A percentile compares a stretch with the other conserved stretches of the same genome.
phyloP scores from a whole-genome alignment of 257 asterid species.

The Misopates orontium region DNA sequence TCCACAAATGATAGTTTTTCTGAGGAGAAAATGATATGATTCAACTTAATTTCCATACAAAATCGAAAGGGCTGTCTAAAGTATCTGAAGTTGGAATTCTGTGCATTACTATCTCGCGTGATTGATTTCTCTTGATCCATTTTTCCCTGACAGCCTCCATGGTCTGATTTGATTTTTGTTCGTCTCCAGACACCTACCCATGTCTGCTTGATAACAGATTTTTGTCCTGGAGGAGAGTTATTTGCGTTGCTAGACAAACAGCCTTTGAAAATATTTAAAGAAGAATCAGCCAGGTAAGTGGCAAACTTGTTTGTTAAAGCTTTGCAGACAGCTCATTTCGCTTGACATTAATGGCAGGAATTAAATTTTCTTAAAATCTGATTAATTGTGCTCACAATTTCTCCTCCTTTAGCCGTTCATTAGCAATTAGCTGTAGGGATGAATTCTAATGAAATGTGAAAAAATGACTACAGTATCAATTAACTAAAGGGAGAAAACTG shows the following conservation, averaged over 20 bases:
- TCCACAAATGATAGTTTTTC: background rate
- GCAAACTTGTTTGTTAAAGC: conserved; percentile 7
- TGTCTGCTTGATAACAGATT: conserved; percentile 97
- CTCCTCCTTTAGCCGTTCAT: too few species aligned
- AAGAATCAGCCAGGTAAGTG: conserved; percentile 90
- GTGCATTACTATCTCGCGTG: conserved; percentile 11
- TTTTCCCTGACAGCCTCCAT: conserved; percentile 21
- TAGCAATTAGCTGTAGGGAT: too few species aligned
- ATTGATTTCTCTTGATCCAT: background rate
- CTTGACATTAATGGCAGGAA: too few species aligned
- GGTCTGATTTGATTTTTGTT: conserved; percentile 32
- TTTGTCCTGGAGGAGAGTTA: conserved; percentile 94
- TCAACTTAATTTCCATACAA: background rate
- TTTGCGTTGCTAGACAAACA: conserved; percentile 93
- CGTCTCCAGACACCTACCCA: conserved; percentile 86
- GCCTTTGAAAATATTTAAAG: conserved; percentile 88
- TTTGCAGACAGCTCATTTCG: background rate
- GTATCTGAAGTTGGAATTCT: conserved; percentile 6
- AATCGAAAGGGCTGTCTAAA: conserved; percentile 8
- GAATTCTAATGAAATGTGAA: too few species aligned
- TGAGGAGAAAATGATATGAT: background rate
- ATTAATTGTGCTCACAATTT: too few species aligned
- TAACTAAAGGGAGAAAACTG: too few species aligned
- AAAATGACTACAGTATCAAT: too few species aligned
- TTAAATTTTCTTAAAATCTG: too few species aligned